Base-by-base conservation (phyloP, 306 rosid genomes). In the Casuarina glauca region DNA sequence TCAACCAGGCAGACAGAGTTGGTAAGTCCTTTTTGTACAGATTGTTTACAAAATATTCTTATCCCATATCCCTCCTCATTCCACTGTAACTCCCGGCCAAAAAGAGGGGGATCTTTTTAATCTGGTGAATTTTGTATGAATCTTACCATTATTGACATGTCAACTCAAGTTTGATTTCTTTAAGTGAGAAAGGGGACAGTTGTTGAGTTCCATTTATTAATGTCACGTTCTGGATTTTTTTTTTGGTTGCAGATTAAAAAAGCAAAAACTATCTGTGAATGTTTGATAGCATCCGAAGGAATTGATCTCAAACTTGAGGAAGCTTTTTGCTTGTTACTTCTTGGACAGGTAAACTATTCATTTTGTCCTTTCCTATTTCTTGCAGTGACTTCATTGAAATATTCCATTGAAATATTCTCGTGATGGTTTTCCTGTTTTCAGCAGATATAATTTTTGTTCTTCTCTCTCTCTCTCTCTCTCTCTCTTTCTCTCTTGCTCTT, bases 231-330 rank as follows among this genome's bases (percentile, higher is more conserved):
- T 26, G 32, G 32, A 50, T 77, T 62, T 6, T 70, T 76, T 77
- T 77, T 68, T 81, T 68, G 32, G 32, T 32, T 84, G 84, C 87
- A 95, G 97, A 90, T 96, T 78, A 82, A 79, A 76, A 91, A 85
- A 76, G 94, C 92, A 80, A 93, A 91, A 85, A 76, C 71, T 81
- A 90, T 96, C 71, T 88, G 96, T 41, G 99, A 96, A 84, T 91
- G 98, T 84, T 81, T 96, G 82, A 84, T 82, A 44, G 87, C 87
- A 76, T 91, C 99, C 26, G 99, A 93, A 76, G 96, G 96, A 61
- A 75, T 87, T 61, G 91, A 91, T 91, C 82, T 96, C 85, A 96
- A 93, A 85, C 86, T 93, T 72, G 99, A 93, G 83, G 98, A 93
- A 73, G 85, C 91, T 54, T 84, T 95, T 80, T 93, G 98, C 76